Evolutionary conservation across 108 stramenopile species (phyloP), one percentile per base, ranked within the genome.

Genomic region (Nannochloropsis salina): DNA sequence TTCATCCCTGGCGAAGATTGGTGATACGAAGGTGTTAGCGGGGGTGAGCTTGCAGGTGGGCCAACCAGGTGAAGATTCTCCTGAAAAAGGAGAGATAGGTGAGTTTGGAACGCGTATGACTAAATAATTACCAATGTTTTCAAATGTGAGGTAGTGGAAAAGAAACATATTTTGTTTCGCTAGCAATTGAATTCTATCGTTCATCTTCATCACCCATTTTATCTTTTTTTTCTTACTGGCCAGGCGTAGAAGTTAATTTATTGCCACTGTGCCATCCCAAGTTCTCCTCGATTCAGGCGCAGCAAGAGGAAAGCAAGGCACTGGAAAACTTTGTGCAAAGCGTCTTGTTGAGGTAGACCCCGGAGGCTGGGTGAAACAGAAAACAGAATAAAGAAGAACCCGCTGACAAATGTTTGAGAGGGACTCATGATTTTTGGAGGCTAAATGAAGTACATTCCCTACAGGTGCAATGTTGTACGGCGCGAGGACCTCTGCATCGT

Each of bases 1-100:
- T 51, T 88, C 88, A 6, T 84, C 88, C 1, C 41, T 88, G 40
- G 88, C 85, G 18, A 84, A 81, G 45, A 44, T 88, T n/a, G 88
- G 88, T 43, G 79, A 44, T 43, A 88, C 88, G 47, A 88, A 88
- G 81, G 82, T 88, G 12, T 44, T 88, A 43, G 84, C 84, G 15
- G 88, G 88, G 15, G 82, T 88, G 42, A 83, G 84, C 9, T 81
- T 88, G 18, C 82, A 85, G 45, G 88, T 88, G 31, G 88, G 88
- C 42, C 81, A 84, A 15, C 87, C 87, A 31, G 44, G 80, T 80
- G 87, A 88, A 80, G 80, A 44, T 18, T 22, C 81, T 6, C 87
- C 87, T 10, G 44, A 61, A 41, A 84, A 80, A 45, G 87, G 87
- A 88, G 79, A 80, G 80, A 47, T 88, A 42, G 84, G 87, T 88